Base-by-base conservation (phyloP, 306 rosid species). In the Lathyrus oleraceus region DNA sequence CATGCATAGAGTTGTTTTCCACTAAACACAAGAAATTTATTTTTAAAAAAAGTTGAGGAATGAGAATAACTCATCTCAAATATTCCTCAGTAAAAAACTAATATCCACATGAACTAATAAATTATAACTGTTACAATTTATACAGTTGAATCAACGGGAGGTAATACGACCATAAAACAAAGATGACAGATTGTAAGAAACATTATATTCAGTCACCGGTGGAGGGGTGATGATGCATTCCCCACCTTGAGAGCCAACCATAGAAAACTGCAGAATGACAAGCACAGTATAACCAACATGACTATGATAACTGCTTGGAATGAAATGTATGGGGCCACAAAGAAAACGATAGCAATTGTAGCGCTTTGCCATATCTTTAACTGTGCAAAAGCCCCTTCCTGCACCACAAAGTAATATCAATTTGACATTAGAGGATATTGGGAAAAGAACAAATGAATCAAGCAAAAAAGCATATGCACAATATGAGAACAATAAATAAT, bases 351-450 rank as follows among this genome's bases (percentile, higher is more conserved):
- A 52, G 97, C 81, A 61, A 77, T 93, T 4, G 90, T 63, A 43
- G 88, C 94, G 10, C 94, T 81, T 83, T 90, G 98, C 98, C 98
- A 93, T 73, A 90, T 86, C 86, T 90, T 90, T 30, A 88, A 74
- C 85, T 94, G 98, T 8, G 98, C 91, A 73, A 94, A 93, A 42
- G 97, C 97, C 72, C 98, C 98, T 81, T 90, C 98, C 98, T 92
- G 84, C 72, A 32, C 71, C 60, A 17, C 72, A 70, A 75, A 65
- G 60, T 45, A 78, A 72, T 57, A 76, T 35, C 39, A 16, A 73
- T 43, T 72, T 40, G 28, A 32, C 36, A 65, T 78, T 35, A 35
- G 10, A 35, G 39, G 36, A 35, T 7, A 6, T 35, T 7, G 39
- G 10, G 39, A 35, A 35, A 43, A 60, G 71, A 25, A 8, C 23